Conservation (phyloP, 345 rosid genomes). For the Aethionema arabicum region DNA sequence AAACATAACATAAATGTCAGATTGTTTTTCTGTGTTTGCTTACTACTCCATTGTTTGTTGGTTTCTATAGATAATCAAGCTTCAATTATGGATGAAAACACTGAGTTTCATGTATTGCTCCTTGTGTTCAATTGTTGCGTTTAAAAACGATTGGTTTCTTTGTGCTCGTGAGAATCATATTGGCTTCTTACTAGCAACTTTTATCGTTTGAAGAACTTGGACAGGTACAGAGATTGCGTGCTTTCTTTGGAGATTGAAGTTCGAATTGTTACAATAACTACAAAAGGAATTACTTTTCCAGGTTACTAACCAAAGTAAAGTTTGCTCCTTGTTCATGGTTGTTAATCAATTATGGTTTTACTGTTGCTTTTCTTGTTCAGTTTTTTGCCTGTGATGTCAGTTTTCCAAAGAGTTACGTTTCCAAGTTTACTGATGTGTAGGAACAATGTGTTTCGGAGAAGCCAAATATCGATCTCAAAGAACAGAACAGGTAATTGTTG, state of each 20-base stretch:
- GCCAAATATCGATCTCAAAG: constrained; percentile 2
- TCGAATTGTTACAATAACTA: background rate
- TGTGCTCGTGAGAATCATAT: too few species aligned
- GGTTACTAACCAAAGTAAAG: background rate
- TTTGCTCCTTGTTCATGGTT: background rate
- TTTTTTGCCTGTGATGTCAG: too few species aligned
- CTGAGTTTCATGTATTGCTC: too few species aligned
- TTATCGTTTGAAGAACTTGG: background rate
- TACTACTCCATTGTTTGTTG: too few species aligned
- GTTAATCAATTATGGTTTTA: background rate
- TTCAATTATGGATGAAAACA: too few species aligned
- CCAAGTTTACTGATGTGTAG: background rate
- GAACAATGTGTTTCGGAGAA: background rate
- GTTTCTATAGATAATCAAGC: too few species aligned
- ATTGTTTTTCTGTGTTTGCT: too few species aligned
- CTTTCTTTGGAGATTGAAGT: background rate
- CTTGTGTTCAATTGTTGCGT: too few species aligned
- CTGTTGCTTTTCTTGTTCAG: background rate
- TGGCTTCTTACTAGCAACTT: background rate
- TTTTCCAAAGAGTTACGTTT: background rate
- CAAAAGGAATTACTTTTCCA: too few species aligned
- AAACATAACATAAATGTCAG: too few species aligned
- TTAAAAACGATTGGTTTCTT: too few species aligned
- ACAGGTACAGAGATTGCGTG: background rate
- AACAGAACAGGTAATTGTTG: background rate